Conservation (phyloP, 2,329 filamentous ascomycete species). For the Aspergillus sp. region DNA sequence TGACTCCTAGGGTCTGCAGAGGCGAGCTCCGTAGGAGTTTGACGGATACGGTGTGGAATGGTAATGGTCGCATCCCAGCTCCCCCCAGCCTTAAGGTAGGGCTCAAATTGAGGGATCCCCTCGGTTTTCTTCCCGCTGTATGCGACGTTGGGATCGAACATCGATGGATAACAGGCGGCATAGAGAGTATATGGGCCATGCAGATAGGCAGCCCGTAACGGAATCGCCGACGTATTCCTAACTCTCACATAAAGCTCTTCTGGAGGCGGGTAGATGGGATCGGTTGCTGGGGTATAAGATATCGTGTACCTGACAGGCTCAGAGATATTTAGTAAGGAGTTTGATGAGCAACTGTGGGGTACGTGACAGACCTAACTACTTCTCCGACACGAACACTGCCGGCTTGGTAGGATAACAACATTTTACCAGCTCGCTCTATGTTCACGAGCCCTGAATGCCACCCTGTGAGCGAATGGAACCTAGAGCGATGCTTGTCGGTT, state of each 20-base stretch:
- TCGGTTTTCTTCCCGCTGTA: slow-evolving; percentile 62
- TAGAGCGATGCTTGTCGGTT: slow-evolving; percentile 16
- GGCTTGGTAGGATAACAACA: slow-evolving; percentile 86
- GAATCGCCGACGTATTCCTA: slow-evolving; percentile 84
- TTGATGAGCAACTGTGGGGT: neutral
- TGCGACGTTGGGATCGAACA: slow-evolving; percentile 76
- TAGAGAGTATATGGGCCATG: slow-evolving; percentile 92
- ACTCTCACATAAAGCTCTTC: slow-evolving; percentile 75
- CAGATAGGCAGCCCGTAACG: slow-evolving; percentile 87
- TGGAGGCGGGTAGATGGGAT: slow-evolving; percentile 84
- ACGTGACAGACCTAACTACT: slow-evolving; percentile 64
- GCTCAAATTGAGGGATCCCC: slow-evolving; percentile 85
- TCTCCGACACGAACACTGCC: slow-evolving; percentile 92
- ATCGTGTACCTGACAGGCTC: slow-evolving; percentile 57
- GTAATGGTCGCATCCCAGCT: slow-evolving; percentile 73
- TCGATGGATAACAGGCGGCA: slow-evolving; percentile 74
- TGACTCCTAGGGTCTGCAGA: slow-evolving; percentile 27
- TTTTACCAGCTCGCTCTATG: slow-evolving; percentile 36
- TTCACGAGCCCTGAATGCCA: slow-evolving; percentile 24
- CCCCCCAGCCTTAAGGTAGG: slow-evolving; percentile 90
- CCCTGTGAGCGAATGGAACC: slow-evolving; percentile 28
- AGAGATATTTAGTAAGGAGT: slow-evolving; percentile 2
- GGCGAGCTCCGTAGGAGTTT: slow-evolving; percentile 39
- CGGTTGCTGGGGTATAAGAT: slow-evolving; percentile 82
- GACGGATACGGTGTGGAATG: slow-evolving; percentile 71